Base-by-base conservation (phyloP, 2,329 filamentous ascomycete species). In the Colletotrichum eremochloae region DNA sequence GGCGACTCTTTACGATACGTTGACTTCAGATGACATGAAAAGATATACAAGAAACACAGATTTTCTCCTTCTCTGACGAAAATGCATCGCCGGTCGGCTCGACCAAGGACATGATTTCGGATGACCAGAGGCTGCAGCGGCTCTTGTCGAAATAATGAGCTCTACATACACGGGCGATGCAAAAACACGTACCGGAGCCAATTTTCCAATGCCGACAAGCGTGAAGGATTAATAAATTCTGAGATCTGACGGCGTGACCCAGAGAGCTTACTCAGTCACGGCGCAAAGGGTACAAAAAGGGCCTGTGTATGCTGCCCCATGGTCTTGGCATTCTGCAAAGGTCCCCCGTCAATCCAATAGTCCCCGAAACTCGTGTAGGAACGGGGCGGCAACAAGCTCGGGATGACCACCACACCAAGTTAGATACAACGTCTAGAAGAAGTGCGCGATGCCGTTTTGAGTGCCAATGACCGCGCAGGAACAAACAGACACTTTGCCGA, bases 391-490 rank as follows among this genome's bases (percentile, higher is more conserved):
- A 11, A 40, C 24, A 1, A 24, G 24, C 24, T 24, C 24, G 24
- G 36, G 44, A 50, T 38, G 36, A n/a, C 15, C 31, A 65, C 48
- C 40, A 44, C 40, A 33, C n/a, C 40, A 50, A 38, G 44, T 40
- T 24, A 52, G 63, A 38, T 15, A 33, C 42, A 48, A 55, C 52
- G 55, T 24, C 29, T 20, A 15, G 52, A 29, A 33, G 33, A 14
- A 31, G n/a, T 15, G 31, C 50, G 57, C 57, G 56, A 53, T 29
- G 24, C 68, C 68, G 52, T 58, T 71, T 57, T 31, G 63, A 58
- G 68, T 24, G 42, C n/a, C 42, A 62, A 52, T 68, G 68, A 63
- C 68, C 57, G 64, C 57, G 68, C 63, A 57, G 50, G 68, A 57
- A 63, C 57, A n/a, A 3, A 42, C 40, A 42, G 20, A 48, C 18